Percentiles rank a stretch among this genome's conserved stretches.
These are phyloP conservation scores for Heritiera fomes DNA, from an alignment of 345 rosid genomes.

Conservation along the genomic window DNA sequence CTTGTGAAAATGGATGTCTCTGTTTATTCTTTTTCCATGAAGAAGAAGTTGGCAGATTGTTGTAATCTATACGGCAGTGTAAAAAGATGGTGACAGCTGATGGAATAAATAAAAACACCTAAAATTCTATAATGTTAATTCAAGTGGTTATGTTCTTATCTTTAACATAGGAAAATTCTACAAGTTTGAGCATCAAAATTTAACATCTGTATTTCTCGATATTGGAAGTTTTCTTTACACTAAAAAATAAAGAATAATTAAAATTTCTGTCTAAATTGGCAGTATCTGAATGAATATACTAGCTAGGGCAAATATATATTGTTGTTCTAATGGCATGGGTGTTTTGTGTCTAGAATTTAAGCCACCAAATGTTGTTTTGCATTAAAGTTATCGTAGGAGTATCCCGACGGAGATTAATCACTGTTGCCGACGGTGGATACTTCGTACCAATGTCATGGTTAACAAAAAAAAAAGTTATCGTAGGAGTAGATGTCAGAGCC, in stretches of 20 bases:
- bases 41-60: constrained; percentile 21
- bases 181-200: too few relatives aligned
- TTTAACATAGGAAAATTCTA: too few relatives aligned
- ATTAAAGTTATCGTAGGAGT: background rate
- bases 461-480: background rate
- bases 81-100: constrained; percentile 24
- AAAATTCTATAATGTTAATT: too few relatives aligned
- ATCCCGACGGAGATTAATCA: too few relatives aligned
- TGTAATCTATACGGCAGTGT: constrained; percentile 27
- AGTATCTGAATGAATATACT: background rate
- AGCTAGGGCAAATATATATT: background rate
- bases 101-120: background rate
- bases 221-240: too few relatives aligned
- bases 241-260: background rate
- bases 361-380: constrained; percentile 21
- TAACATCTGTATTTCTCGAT: too few relatives aligned
- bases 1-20: constrained; percentile 9
- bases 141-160: too few relatives aligned
- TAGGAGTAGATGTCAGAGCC: background rate
- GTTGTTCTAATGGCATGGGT: background rate
- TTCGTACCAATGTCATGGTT: too few relatives aligned
- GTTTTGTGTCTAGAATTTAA: constrained; percentile 14
- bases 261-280: background rate
- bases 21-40: constrained; percentile 27
- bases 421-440: too few relatives aligned